These are phyloP conservation scores for Coniochaeta ligniaria DNA, from an alignment of 2,329 filamentous ascomycete species.

Conservation along the genomic window DNA sequence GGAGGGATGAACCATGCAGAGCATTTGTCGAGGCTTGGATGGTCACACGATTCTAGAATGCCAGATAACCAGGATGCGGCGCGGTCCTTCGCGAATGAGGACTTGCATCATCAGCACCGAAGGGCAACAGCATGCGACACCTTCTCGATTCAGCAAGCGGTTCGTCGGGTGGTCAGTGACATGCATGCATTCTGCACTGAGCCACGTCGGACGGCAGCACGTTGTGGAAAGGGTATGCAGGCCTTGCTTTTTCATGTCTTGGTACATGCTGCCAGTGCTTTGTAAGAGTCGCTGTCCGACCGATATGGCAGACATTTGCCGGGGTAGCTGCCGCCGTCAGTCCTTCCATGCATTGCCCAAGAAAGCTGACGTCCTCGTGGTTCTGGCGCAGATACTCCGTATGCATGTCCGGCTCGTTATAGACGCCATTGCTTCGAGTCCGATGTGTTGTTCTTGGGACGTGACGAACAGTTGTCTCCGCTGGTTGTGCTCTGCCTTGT, in stretches of 20 bases:
- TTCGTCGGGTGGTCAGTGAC: not conserved
- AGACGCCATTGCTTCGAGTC: not conserved
- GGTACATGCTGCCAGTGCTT: not conserved
- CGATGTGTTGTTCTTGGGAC: not conserved
- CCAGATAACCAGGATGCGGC: not conserved
- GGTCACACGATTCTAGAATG: not conserved
- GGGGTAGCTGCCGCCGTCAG: not conserved
- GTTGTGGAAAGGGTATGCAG: not conserved
- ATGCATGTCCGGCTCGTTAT: not conserved
- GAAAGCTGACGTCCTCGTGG: not conserved
- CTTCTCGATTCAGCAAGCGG: not conserved
- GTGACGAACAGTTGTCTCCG: not conserved
- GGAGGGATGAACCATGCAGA: not conserved
- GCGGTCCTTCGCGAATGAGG: not conserved
- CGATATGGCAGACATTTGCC: not conserved
- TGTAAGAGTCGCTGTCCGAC: not conserved
- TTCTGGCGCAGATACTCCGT: not conserved
- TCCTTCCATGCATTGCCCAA: not conserved
- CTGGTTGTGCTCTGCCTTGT: not conserved
- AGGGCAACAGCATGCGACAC: not conserved
- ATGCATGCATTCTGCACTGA: not conserved
- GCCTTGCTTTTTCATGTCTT: not conserved
- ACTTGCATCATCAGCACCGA: not conserved
- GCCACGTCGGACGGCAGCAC: not conserved
- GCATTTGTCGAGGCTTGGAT: not conserved